Evolutionary conservation across 768 basidiomycete genomes (phyloP).

Genomic region (Suillus subalutaceus): DNA sequence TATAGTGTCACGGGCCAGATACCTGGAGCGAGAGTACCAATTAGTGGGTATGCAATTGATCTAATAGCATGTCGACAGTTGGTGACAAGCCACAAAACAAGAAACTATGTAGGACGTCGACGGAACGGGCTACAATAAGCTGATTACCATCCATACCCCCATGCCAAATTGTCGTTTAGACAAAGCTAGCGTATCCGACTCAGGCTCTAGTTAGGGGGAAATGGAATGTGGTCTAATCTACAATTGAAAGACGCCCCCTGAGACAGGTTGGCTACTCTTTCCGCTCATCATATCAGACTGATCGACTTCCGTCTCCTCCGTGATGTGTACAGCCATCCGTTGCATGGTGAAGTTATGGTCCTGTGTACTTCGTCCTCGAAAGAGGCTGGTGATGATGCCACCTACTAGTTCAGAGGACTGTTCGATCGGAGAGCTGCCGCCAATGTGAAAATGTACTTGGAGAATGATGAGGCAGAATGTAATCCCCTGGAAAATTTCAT

Average conservation of each 20-base stretch:
- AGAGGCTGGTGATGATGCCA: not conserved
- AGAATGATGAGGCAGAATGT: slow-evolving; percentile 12
- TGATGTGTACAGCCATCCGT: slow-evolving; percentile 10
- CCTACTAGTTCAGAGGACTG: not conserved
- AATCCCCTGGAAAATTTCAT: not conserved
- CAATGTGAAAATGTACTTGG: slow-evolving; percentile 11
- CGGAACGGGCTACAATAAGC: no score
- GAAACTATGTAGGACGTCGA: not conserved
- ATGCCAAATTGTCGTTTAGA: not conserved
- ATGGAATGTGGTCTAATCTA: not conserved
- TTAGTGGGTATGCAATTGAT: not conserved
- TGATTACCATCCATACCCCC: not conserved
- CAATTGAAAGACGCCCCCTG: not conserved
- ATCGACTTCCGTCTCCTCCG: slow-evolving; percentile 4
- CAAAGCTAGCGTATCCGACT: not conserved
- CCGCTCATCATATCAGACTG: not conserved
- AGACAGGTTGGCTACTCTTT: not conserved
- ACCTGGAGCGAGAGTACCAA: not conserved
- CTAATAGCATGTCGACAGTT: not conserved
- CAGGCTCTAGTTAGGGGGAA: not conserved
- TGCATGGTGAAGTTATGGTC: not conserved
- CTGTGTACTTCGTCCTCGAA: slow-evolving; percentile 5
- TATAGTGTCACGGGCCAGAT: not conserved
- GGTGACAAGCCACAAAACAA: not conserved
- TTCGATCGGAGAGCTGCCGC: not conserved